phyloP scores from a whole-genome alignment of 305 asterid species.

The Striga hermonthica region DNA sequence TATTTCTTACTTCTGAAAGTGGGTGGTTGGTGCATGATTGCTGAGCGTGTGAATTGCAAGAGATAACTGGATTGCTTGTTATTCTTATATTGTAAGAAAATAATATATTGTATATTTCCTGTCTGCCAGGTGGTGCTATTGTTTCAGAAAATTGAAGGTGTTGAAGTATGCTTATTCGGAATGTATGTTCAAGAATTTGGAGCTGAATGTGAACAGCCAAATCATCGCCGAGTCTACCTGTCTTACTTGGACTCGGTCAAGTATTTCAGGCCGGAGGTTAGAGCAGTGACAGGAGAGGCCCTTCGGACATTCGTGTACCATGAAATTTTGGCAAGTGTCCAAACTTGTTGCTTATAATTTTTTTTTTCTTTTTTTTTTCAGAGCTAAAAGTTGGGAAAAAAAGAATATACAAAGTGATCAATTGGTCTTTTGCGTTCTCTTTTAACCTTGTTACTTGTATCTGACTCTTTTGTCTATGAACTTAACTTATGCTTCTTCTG shows the following conservation, averaged over 20 bases:
- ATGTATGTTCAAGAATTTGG: constrained; percentile 99
- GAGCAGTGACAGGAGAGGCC: constrained; percentile 91
- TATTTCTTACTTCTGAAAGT: too few species aligned
- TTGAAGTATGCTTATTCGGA: constrained; percentile 98
- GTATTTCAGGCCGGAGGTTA: constrained; percentile 98
- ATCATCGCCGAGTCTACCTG: constrained; percentile 96
- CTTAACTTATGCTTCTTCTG: constrained; percentile 9
- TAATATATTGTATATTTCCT: not conserved
- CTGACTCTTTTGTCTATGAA: constrained; percentile 22
- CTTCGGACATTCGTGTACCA: constrained; percentile 97
- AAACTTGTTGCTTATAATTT: constrained; percentile 6
- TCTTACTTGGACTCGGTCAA: constrained; percentile 96
- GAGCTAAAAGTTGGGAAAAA: too few species aligned
- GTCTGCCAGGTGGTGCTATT: constrained; percentile 73
- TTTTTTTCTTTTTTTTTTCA: too few species aligned
- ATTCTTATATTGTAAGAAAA: not conserved
- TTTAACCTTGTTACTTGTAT: constrained; percentile 2
- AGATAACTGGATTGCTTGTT: constrained; percentile 7
- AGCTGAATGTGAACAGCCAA: constrained; percentile 93
- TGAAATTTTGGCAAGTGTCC: constrained; percentile 79
- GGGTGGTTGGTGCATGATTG: too few species aligned
- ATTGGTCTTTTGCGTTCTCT: constrained; percentile 2
- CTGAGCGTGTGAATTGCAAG: not conserved
- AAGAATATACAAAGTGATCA: too few species aligned
- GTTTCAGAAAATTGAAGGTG: constrained; percentile 97